A percentile compares a stretch with the other conserved stretches of the same genome.
Conservation (phyloP, 208 protist genomes). For the Lotmaria passim region DNA sequence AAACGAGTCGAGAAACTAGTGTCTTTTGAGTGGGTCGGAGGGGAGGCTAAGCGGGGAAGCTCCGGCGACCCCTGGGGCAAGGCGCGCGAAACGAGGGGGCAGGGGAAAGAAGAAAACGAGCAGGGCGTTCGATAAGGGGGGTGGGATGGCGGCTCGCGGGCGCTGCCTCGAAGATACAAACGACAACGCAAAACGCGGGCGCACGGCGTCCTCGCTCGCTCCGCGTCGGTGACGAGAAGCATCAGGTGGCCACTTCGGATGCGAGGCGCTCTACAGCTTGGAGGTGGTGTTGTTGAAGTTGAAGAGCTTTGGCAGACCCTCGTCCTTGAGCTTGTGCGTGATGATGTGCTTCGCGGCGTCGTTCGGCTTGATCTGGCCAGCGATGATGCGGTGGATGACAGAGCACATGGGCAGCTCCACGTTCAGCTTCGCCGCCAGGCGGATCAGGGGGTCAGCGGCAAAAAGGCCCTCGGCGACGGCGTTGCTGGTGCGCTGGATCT, state of each 20-base stretch:
- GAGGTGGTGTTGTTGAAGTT: slow-evolving; percentile 23
- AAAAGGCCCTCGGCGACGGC: slow-evolving; percentile 83
- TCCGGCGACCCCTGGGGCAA: not conserved
- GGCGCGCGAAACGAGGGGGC: too few relatives aligned
- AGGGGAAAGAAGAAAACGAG: too few relatives aligned
- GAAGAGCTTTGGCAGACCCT: slow-evolving; percentile 66
- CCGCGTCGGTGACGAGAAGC: not conserved
- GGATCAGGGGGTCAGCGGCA: slow-evolving; percentile 72
- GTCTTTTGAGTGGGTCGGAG: slow-evolving; percentile 1
- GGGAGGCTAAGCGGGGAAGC: not conserved
- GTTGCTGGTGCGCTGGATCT: slow-evolving; percentile 66
- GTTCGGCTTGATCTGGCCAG: slow-evolving; percentile 45
- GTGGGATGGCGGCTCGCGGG: too few relatives aligned
- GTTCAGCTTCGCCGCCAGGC: slow-evolving; percentile 56
- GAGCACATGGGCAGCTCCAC: slow-evolving; percentile 69
- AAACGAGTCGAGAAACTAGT: not conserved
- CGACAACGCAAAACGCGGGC: too few relatives aligned
- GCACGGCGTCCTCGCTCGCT: too few relatives aligned
- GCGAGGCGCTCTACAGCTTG: slow-evolving; percentile 23
- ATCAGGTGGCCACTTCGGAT: not conserved
- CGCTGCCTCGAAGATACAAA: too few relatives aligned
- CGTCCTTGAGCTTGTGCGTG: slow-evolving; percentile 39
- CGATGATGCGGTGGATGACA: slow-evolving; percentile 76
- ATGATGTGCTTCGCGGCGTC: slow-evolving; percentile 34
- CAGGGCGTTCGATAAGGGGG: too few relatives aligned